Percentiles rank a stretch among this genome's conserved stretches.
phyloP scores from a whole-genome alignment of 169 alveolate genomes.

The Eimeria maxima region DNA sequence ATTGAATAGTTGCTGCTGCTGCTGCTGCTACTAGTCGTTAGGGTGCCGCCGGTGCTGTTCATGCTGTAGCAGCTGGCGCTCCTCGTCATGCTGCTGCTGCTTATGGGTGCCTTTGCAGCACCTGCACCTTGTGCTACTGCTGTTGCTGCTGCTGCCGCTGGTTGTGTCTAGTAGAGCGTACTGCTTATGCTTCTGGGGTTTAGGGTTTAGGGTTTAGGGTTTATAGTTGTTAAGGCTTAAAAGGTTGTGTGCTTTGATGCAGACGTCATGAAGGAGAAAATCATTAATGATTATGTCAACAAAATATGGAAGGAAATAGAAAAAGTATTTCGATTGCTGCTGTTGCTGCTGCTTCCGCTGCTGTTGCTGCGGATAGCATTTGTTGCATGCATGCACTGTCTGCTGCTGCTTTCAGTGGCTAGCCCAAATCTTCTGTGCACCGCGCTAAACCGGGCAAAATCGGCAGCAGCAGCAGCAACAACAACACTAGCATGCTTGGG shows the following conservation, averaged over 20 bases:
- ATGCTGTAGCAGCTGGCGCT: conserved; percentile 13
- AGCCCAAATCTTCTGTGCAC: not conserved
- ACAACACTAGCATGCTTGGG: not conserved
- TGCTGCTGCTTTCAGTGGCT: not conserved
- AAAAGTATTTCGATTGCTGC: conserved; percentile 83
- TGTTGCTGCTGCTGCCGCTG: not conserved
- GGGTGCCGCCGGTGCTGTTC: not conserved
- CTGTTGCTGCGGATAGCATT: not conserved
- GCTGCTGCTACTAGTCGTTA: not conserved
- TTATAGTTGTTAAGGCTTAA: not conserved
- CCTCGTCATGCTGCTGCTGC: not conserved
- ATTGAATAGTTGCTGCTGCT: conserved; percentile 6
- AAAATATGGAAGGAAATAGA: conserved; percentile 91
- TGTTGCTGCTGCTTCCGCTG: not conserved
- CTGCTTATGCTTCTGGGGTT: not conserved
- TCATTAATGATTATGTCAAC: conserved; percentile 88
- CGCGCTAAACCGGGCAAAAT: not conserved
- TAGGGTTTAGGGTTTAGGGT: not conserved
- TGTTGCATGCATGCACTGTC: no score
- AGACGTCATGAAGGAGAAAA: conserved; percentile 88
- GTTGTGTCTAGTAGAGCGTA: not conserved
- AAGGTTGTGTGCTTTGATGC: not conserved
- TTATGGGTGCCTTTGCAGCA: not conserved
- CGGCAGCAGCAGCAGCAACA: conserved; percentile 34
- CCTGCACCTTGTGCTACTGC: not conserved